Percentiles rank a stretch among this genome's conserved stretches.
These are phyloP conservation scores for Eutypa lata DNA, from an alignment of 2,329 filamentous ascomycete genomes.

Conservation along the genomic window DNA sequence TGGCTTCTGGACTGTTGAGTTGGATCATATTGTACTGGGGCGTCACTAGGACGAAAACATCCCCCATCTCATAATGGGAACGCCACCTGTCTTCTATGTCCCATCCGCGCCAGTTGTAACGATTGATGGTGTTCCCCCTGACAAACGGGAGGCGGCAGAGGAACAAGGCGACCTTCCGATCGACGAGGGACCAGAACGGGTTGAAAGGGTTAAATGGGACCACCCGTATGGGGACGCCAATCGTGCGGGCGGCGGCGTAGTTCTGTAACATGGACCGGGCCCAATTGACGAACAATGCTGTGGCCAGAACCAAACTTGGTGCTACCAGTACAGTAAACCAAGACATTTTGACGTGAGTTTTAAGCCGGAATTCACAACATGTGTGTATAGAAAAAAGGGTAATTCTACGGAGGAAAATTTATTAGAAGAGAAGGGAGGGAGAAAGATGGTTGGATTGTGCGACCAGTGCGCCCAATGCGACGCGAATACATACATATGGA, in stretches of 20 bases:
- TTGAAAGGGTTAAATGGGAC: conserved; percentile 30
- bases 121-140: conserved; percentile 26
- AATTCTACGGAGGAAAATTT: no score
- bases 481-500: no score
- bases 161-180: conserved; percentile 17
- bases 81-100: conserved; percentile 21
- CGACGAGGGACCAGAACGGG: conserved; percentile 27
- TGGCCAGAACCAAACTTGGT: no score
- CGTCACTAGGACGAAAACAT: conserved; percentile 1
- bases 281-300: no score
- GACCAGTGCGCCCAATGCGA: no score
- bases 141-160: conserved; percentile 20
- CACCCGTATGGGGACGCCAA: conserved; percentile 29
- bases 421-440: no score
- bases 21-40: neutral
- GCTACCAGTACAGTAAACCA: no score
- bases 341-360: no score
- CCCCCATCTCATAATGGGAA: conserved; percentile 22
- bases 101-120: conserved; percentile 29
- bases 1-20: neutral
- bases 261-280: conserved; percentile 5
- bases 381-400: no score
- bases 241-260: conserved; percentile 18
- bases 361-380: no score
- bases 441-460: no score